Base-by-base conservation (phyloP, 208 protist species). In the Plasmodiophora brassicae region DNA sequence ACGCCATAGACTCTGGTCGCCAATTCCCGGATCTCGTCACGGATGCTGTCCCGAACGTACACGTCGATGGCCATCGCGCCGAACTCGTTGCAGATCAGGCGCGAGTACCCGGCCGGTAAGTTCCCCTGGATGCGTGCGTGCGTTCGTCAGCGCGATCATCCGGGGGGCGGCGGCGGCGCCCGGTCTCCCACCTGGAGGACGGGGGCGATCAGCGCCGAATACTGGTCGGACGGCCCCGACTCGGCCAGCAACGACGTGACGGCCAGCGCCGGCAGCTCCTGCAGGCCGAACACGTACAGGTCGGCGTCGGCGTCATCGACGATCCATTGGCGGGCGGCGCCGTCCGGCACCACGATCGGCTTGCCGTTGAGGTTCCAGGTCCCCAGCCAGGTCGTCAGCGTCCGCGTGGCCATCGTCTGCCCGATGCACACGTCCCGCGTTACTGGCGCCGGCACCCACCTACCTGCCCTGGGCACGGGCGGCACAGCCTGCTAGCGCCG, bases 61-160 rank as follows among this genome's bases (percentile, higher is more conserved):
- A 78, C n/a, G n/a, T 78, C 65, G n/a, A 78, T 32, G 5, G 65
- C 5, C 65, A 78, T 78, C 5, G 65, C 65, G 41, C 65, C 65
- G 41, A 78, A 78, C 65, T 78, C 65, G 41, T 78, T 78, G n/a
- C 65, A 5, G 65, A 78, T 78, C 32, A 78, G 65, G 20, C 65
- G 65, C 10, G 32, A 14, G 41, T 78, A 78, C 20, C 65, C 65
- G 32, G 5, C 14, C 20, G 65, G 65, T 44, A 78, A 44, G 5
- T 44, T 5, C 10, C 14, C 41, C 5, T 5, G 32, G 20, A 78
- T 36, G 65, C 10, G 10, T 44, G 65, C 10, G 10, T 78, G 32
- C 32, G 41, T 78, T 5, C 41, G 5, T 38, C 5, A 5, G 32
- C 41, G 65, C n/a, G n/a, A n/a, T n/a, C n/a, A n/a, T n/a, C n/a